Percentiles rank a stretch among this genome's conserved stretches.
Evolutionary conservation across 1,139 yeast genomes (phyloP).

Genomic region (Pneumocystis canis): DNA sequence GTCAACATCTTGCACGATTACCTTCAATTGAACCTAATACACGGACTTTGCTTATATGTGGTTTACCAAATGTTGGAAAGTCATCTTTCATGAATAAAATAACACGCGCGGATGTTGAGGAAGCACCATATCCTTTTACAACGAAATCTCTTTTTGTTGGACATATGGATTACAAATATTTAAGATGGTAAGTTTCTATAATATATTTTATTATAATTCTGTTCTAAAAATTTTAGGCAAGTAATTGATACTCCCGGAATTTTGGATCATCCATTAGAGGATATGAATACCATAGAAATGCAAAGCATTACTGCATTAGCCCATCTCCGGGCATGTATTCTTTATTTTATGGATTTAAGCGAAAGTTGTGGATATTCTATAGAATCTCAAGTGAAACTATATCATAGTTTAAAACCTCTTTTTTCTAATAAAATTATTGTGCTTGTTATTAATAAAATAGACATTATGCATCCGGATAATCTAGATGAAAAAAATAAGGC

Average conservation of each 20-base stretch:
- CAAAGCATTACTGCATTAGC: conserved; percentile 98
- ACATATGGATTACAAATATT: conserved; percentile 92
- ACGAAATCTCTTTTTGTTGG: conserved; percentile 92
- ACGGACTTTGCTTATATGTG: conserved; percentile 90
- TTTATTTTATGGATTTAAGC: conserved; percentile 94
- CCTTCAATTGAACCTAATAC: conserved; percentile 98
- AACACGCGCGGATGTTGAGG: conserved; percentile 97
- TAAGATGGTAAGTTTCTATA: conserved; percentile 40
- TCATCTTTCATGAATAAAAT: conserved; percentile 85
- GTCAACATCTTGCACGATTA: conserved; percentile 96
- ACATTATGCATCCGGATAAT: conserved; percentile 73
- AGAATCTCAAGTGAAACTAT: conserved; percentile 92
- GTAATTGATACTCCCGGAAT: conserved; percentile 99
- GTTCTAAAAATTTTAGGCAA: conserved; percentile 29
- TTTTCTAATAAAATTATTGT: conserved; percentile 92
- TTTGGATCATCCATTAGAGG: conserved; percentile 95
- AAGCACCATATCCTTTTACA: conserved; percentile 97
- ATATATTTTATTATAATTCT: background rate
- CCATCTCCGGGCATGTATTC: conserved; percentile 86
- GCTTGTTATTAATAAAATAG: conserved; percentile 91
- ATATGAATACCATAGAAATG: conserved; percentile 99
- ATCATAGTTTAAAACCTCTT: conserved; percentile 91
- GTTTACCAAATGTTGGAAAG: conserved; percentile 98
- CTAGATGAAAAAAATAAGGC: conserved; percentile 62
- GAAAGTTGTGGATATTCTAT: conserved; percentile 98